Evolutionary conservation across 2,329 filamentous ascomycete genomes (phyloP), one percentile per base, ranked within the genome.

Genomic region (Colletotrichum musae): DNA sequence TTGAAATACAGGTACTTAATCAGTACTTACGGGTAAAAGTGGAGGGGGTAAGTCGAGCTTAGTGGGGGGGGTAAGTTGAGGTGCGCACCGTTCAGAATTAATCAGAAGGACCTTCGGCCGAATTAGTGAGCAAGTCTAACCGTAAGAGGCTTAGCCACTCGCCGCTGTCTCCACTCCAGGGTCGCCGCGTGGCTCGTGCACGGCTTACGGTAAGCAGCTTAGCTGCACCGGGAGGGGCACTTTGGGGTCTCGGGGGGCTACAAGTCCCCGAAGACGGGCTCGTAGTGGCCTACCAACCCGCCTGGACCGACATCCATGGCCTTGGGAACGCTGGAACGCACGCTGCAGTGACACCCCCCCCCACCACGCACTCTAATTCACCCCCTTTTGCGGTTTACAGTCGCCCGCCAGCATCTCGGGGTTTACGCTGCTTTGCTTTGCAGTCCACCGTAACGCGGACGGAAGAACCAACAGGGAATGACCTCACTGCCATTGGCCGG

Each of bases 401-500:
- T 32, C 26, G 41, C 28, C 13, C 24, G 5, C 21, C 21, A 24
- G 21, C 21, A 24, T 3, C 21, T 24, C 21, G 48, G 54, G 28
- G 21, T 26, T 26, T 6, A 43, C 18, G 15, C 9, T 4, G 6
- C 21, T 54, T 15, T 4, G 6, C 21, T 54, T 15, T 28, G 28
- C 36, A 36, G 32, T 36, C 32, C 32, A 36, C 32, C 7, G 32
- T 36, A 36, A 7, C 41, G 32, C 45, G 32, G 36, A 7, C 36
- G 15, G 41, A 36, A 36, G 32, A 3, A 4, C 3, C 16, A 41
- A 51, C 62, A 69, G 36, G 66, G 50, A 24, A 41, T 66, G 56
- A 66, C 62, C 62, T 69, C 62, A 66, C 60, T 9, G 61, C 54
- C 66, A 56, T 28, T 36, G 41, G 32, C 56, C 66, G 66, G 61